Percentiles rank a stretch among this genome's conserved stretches.
These are phyloP conservation scores for Plasmodium vinckei DNA, from an alignment of 169 alveolate species.

Conservation along the genomic window DNA sequence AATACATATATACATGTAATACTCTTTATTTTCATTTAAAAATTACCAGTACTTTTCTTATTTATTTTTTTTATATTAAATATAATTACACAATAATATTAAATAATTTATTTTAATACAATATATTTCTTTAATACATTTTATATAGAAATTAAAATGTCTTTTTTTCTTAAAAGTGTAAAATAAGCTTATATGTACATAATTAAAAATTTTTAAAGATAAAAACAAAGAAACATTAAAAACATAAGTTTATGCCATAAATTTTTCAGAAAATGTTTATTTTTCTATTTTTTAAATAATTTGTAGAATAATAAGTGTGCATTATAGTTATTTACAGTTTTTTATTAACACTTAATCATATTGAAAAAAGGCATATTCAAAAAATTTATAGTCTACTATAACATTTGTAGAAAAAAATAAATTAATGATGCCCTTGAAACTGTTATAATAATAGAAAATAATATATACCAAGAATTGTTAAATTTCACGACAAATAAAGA, in stretches of 20 bases:
- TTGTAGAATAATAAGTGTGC: conserved; percentile 44
- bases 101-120: conserved; percentile 29
- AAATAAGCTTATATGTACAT: conserved; percentile 11
- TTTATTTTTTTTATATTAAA: not conserved
- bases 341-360: conserved; percentile 9
- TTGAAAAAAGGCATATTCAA: conserved; percentile 11
- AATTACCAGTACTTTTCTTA: conserved; percentile 6
- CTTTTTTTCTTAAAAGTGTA: conserved; percentile 29
- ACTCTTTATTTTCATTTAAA: conserved; percentile 9
- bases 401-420: conserved; percentile 10
- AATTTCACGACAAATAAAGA: conserved; percentile 4
- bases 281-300: conserved; percentile 13
- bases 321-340: conserved; percentile 26
- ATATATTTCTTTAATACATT: conserved; percentile 22
- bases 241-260: not conserved
- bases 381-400: conserved; percentile 5
- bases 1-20: conserved; percentile 4
- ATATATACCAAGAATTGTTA: conserved; percentile 3
- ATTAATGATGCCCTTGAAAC: conserved; percentile 5
- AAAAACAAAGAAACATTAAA: conserved; percentile 12
- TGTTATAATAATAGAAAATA: not conserved
- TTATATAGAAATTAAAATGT: conserved; percentile 29
- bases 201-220: conserved; percentile 1
- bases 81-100: conserved; percentile 11
- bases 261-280: conserved; percentile 32